A percentile compares a stretch with the other conserved stretches of the same genome.
phyloP scores from a whole-genome alignment of 768 basidiomycete genomes.

The Mycena rosella region DNA sequence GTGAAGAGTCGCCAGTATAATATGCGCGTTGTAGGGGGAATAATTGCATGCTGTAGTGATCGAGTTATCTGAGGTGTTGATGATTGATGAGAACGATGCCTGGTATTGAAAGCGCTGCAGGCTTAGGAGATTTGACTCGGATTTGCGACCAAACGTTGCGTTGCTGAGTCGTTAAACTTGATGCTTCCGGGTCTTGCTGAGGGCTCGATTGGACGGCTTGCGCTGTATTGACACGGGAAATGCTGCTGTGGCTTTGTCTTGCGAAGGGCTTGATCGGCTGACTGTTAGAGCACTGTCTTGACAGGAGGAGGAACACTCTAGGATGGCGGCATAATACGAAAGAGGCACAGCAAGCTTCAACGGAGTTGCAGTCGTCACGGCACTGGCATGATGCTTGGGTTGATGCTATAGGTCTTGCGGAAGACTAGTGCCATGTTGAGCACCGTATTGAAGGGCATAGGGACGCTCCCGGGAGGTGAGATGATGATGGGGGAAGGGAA shows the following conservation, averaged over 20 bases:
- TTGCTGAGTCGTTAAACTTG: neutral
- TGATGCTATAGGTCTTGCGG: no score
- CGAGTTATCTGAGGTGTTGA: neutral
- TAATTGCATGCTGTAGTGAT: neutral
- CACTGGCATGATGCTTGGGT: no score
- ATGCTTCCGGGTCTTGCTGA: neutral
- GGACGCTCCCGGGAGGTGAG: no score
- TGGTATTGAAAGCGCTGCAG: slow-evolving; percentile 9
- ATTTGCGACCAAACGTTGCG: neutral
- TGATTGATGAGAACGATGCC: neutral
- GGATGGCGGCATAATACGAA: neutral
- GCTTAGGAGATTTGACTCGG: no score
- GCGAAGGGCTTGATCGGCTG: neutral
- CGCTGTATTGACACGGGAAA: neutral
- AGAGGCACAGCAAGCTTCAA: slow-evolving; percentile 3
- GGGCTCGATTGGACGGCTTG: neutral
- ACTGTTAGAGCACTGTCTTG: neutral
- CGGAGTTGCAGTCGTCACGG: neutral
- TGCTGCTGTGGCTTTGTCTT: neutral
- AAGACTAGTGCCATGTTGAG: no score
- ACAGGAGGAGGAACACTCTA: neutral
- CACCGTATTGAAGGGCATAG: no score
- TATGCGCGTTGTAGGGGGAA: neutral
- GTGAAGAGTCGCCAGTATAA: neutral
- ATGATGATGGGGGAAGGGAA: no score